Evolutionary conservation across 2,329 filamentous ascomycete species (phyloP).

Genomic region (Rachicladosporium sp.): DNA sequence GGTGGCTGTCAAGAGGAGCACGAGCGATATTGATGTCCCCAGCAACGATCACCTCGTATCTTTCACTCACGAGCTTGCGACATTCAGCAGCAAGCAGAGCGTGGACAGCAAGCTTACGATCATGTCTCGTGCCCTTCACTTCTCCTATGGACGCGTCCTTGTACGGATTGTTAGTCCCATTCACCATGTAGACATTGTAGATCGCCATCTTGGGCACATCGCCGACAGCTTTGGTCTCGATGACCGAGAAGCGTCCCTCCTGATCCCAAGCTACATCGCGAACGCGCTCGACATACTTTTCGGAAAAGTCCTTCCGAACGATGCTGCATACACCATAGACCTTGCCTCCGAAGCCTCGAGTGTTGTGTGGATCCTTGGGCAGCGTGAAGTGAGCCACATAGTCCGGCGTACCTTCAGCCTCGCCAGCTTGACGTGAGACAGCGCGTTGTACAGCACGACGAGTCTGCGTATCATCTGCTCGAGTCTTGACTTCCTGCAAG

Average conservation of each 20-base stretch:
- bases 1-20: constrained; percentile 32
- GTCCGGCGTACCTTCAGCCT: constrained; percentile 18
- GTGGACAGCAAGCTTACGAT: constrained; percentile 40
- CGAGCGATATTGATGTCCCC: constrained; percentile 44
- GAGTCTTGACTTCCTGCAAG: constrained; percentile 41
- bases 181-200: constrained; percentile 43
- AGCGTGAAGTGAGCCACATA: constrained; percentile 37
- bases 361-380: constrained; percentile 38
- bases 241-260: constrained; percentile 39
- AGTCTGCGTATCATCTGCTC: constrained; percentile 26
- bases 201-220: constrained; percentile 28
- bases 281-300: constrained; percentile 18
- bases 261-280: constrained; percentile 38
- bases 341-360: constrained; percentile 36
- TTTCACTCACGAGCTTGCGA: constrained; percentile 27
- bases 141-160: constrained; percentile 31
- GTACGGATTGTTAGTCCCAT: constrained; percentile 39
- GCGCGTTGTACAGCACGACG: constrained; percentile 29
- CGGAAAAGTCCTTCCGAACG: constrained; percentile 32
- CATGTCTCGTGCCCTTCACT: constrained; percentile 36
- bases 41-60: constrained; percentile 35
- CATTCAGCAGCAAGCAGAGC: constrained; percentile 33
- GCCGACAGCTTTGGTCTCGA: constrained; percentile 24
- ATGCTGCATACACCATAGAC: constrained; percentile 42
- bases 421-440: constrained; percentile 12